phyloP scores from a whole-genome alignment of 1,139 yeast species.

The Lizanozyma gosingica region DNA sequence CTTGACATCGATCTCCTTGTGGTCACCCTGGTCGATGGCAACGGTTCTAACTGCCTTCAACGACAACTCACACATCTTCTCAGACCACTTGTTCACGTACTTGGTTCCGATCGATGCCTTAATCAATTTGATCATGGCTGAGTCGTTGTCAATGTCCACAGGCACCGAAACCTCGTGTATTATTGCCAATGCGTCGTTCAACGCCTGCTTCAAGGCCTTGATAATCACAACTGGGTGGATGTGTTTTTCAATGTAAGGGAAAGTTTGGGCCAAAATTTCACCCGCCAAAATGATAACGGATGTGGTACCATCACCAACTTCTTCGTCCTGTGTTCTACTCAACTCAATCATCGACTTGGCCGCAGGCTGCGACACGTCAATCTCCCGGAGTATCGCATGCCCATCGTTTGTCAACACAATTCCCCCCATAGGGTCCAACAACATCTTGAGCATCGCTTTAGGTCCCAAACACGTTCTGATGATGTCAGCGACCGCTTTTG shows the following conservation, averaged over 20 bases:
- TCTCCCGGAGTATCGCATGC: slow-evolving; percentile 83
- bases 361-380: slow-evolving; percentile 94
- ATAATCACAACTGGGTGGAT: slow-evolving; percentile 96
- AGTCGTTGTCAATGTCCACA: slow-evolving; percentile 76
- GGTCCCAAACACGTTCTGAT: slow-evolving; percentile 99
- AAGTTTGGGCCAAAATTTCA: slow-evolving; percentile 90
- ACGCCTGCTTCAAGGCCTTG: slow-evolving; percentile 87
- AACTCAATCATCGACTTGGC: slow-evolving; percentile 98
- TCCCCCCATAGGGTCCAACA: slow-evolving; percentile 98
- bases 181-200: slow-evolving; percentile 82
- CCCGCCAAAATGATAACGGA: slow-evolving; percentile 94
- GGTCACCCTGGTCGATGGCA: slow-evolving; percentile 53
- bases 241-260: slow-evolving; percentile 87
- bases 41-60: slow-evolving; percentile 86
- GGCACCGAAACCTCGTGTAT: slow-evolving; percentile 80
- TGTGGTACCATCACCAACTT: slow-evolving; percentile 98
- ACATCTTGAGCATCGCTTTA: slow-evolving; percentile 97
- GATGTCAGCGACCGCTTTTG: slow-evolving; percentile 96
- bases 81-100: slow-evolving; percentile 86
- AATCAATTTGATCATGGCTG: slow-evolving; percentile 79
- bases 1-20: slow-evolving; percentile 85
- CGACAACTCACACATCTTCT: slow-evolving; percentile 84
- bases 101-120: slow-evolving; percentile 94
- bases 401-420: slow-evolving; percentile 97
- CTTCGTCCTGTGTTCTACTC: slow-evolving; percentile 97